Evolutionary conservation across 768 basidiomycete species (phyloP).

Genomic region (Pholiota microspora): DNA sequence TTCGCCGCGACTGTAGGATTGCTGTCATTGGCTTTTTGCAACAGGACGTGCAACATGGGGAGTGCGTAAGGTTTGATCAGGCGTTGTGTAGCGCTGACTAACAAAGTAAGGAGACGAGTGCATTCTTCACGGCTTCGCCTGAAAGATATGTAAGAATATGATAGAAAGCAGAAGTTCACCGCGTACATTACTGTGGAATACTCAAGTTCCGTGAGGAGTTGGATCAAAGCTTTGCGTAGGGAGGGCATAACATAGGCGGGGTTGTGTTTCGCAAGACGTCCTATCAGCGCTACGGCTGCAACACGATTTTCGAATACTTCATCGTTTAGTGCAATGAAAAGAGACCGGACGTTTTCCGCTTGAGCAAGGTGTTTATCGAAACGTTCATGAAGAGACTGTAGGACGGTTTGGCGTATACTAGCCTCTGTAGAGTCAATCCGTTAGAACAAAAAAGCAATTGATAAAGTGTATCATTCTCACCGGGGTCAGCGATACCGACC

Average conservation of each 20-base stretch:
- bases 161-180: neutral
- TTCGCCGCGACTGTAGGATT: constrained; percentile 90
- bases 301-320: constrained; percentile 93
- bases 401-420: constrained; percentile 80
- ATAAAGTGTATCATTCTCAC: constrained; percentile 37
- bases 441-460: constrained; percentile 7
- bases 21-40: constrained; percentile 83
- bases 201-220: constrained; percentile 93
- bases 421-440: constrained; percentile 46
- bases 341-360: constrained; percentile 95
- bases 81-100: constrained; percentile 89
- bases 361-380: constrained; percentile 98
- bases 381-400: constrained; percentile 83
- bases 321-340: constrained; percentile 97
- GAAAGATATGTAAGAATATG: constrained; percentile 7
- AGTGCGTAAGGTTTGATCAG: constrained; percentile 95
- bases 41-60: constrained; percentile 89
- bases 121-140: constrained; percentile 91
- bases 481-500: constrained; percentile 94
- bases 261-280: constrained; percentile 90
- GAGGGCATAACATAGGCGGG: constrained; percentile 99
- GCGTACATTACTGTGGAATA: constrained; percentile 81
- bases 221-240: constrained; percentile 91
- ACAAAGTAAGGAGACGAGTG: constrained; percentile 82
- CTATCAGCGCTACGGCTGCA: constrained; percentile 88